Evolutionary conservation across 2,329 filamentous ascomycete genomes (phyloP).

Genomic region (Piedraia hortae): DNA sequence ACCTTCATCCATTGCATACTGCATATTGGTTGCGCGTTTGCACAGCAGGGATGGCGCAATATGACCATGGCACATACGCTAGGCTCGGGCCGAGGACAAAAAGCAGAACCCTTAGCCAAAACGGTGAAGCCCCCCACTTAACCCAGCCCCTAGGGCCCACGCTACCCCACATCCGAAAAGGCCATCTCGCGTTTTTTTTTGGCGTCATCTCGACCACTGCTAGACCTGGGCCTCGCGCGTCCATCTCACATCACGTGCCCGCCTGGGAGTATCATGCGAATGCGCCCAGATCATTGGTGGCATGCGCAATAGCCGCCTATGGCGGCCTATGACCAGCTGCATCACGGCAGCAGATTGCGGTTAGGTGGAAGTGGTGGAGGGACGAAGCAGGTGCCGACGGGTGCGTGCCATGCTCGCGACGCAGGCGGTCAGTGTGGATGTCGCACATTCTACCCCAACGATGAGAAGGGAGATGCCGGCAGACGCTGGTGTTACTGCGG

Average conservation of each 20-base stretch:
- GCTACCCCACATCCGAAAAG: too few species aligned
- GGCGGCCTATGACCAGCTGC: constrained; percentile 7
- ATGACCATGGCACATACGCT: too few species aligned
- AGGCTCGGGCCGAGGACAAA: too few species aligned
- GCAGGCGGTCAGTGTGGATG: constrained; percentile 24
- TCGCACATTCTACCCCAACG: constrained; percentile 18
- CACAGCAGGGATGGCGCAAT: too few species aligned
- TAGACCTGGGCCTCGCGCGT: not conserved
- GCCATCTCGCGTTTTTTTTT: too few species aligned
- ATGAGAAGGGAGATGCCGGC: constrained; percentile 8
- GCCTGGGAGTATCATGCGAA: constrained; percentile 9
- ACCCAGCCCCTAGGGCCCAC: too few species aligned
- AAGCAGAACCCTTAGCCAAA: too few species aligned
- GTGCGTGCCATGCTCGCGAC: constrained; percentile 25
- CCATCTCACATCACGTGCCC: not conserved
- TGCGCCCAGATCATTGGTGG: constrained; percentile 8
- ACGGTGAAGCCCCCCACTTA: too few species aligned
- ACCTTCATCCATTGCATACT: constrained; percentile 9
- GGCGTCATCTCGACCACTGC: too few species aligned
- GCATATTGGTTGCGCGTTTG: too few species aligned
- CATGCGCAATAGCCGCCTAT: constrained; percentile 9
- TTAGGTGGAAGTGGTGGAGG: constrained; percentile 1
- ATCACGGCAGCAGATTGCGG: constrained; percentile 2
- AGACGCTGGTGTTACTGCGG: constrained; percentile 24
- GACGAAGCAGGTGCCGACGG: constrained; percentile 16